These are phyloP conservation scores for Pluteus cervinus DNA, from an alignment of 768 basidiomycete species.

Conservation along the genomic window DNA sequence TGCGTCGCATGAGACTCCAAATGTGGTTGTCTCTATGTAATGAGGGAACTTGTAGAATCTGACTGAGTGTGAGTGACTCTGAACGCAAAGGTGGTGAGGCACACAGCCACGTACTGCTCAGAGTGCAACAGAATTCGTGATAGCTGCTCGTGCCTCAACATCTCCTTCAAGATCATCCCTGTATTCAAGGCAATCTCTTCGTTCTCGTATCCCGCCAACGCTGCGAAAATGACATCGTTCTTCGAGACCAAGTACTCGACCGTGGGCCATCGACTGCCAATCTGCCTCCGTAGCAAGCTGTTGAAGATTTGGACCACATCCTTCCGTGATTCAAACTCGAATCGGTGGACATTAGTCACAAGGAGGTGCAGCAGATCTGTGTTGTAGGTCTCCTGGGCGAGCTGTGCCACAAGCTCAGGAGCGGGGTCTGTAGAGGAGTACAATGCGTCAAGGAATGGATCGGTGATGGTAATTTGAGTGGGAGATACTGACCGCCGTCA, in stretches of 20 bases:
- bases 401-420: slow-evolving; percentile 87
- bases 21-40: slow-evolving; percentile 96
- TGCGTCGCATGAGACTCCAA: slow-evolving; percentile 97
- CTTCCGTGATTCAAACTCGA: slow-evolving; percentile 93
- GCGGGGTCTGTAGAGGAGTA: slow-evolving; percentile 61
- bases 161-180: slow-evolving; percentile 96
- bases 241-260: slow-evolving; percentile 87
- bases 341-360: slow-evolving; percentile 73
- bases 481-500: slow-evolving; percentile 63
- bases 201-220: slow-evolving; percentile 89
- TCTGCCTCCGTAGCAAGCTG: slow-evolving; percentile 83
- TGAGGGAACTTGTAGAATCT: slow-evolving; percentile 97
- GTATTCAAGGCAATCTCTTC: slow-evolving; percentile 97
- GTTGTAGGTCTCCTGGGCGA: slow-evolving; percentile 93
- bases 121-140: slow-evolving; percentile 88
- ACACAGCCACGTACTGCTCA: slow-evolving; percentile 67
- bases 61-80: slow-evolving; percentile 8
- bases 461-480: slow-evolving; percentile 3
- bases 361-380: slow-evolving; percentile 81
- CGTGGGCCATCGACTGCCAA: slow-evolving; percentile 92
- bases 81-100: slow-evolving; percentile 3
- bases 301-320: slow-evolving; percentile 87
- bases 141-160: slow-evolving; percentile 89
- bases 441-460: slow-evolving; percentile 6
- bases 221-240: slow-evolving; percentile 70